phyloP scores from a whole-genome alignment of 257 asterid species.

The Gardenia jasminoides region DNA sequence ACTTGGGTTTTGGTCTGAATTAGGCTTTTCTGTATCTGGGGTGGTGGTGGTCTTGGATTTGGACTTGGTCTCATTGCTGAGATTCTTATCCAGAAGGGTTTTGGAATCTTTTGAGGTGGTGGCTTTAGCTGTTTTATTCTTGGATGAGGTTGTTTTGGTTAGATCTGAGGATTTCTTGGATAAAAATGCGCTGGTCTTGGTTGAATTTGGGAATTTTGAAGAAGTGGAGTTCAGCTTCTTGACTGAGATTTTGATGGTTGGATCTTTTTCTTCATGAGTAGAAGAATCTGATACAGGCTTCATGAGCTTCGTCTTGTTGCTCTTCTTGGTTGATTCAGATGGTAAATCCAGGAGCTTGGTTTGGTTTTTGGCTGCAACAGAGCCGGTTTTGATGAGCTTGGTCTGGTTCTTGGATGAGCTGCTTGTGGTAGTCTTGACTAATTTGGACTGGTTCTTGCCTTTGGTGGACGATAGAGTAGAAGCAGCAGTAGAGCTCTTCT shows the following conservation, averaged over 20 bases:
- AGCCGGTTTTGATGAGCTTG: slow-evolving; percentile 26
- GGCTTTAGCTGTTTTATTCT: slow-evolving; percentile 53
- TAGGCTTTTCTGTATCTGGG: slow-evolving; percentile 16
- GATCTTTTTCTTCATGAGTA: slow-evolving; percentile 10
- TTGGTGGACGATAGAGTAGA: slow-evolving; percentile 12
- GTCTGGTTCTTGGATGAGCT: slow-evolving; percentile 33
- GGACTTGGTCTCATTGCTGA: slow-evolving; percentile 11
- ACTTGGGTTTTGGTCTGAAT: slow-evolving; percentile 19
- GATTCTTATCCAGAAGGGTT: slow-evolving; percentile 17
- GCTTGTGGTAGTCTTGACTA: slow-evolving; percentile 8
- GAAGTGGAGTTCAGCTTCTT: slow-evolving; percentile 74
- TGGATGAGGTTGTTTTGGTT: slow-evolving; percentile 34
- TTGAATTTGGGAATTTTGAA: slow-evolving; percentile 47
- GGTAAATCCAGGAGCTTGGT: slow-evolving; percentile 38
- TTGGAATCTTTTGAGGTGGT: slow-evolving; percentile 25
- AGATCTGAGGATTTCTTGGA: slow-evolving; percentile 61
- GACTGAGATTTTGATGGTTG: slow-evolving; percentile 41
- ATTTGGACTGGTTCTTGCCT: slow-evolving; percentile 40
- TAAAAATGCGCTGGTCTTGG: slow-evolving; percentile 25
- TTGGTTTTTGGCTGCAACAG: slow-evolving; percentile 42
- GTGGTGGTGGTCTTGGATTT: slow-evolving; percentile 30
- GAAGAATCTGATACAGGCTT: slow-evolving; percentile 28
- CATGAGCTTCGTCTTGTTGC: slow-evolving; percentile 39
- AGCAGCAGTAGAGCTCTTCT: slow-evolving; percentile 8
- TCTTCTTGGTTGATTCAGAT: slow-evolving; percentile 25